A percentile compares a stretch with the other conserved stretches of the same genome.
Evolutionary conservation across 2,329 filamentous ascomycete species (phyloP).

Genomic region (Delphinella strobiligena): DNA sequence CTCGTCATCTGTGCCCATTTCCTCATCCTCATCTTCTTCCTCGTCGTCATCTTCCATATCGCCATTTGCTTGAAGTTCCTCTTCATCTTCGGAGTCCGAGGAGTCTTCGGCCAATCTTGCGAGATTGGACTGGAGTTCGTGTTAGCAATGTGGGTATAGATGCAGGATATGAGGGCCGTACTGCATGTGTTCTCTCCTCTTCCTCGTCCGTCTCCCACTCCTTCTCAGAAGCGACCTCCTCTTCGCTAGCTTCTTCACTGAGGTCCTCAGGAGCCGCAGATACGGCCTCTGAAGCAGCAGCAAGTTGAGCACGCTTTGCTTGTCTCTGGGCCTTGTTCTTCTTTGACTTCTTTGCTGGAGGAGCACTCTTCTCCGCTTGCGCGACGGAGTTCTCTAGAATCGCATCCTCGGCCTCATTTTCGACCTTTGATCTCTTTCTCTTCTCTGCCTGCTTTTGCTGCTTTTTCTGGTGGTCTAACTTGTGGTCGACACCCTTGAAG

Average conservation of each 20-base stretch:
- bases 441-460: slow-evolving; percentile 44
- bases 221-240: slow-evolving; percentile 8
- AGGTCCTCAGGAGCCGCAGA: slow-evolving; percentile 18
- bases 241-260: slow-evolving; percentile 12
- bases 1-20: slow-evolving; percentile 59
- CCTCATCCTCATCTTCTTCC: slow-evolving; percentile 32
- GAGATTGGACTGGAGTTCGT: slow-evolving; percentile 2
- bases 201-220: slow-evolving; percentile 22
- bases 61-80: slow-evolving; percentile 19
- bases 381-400: slow-evolving; percentile 17
- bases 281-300: slow-evolving; percentile 21
- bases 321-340: slow-evolving; percentile 9
- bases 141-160: not conserved
- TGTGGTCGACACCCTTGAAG: slow-evolving; percentile 53
- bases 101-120: slow-evolving; percentile 7
- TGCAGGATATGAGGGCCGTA: not conserved
- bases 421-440: slow-evolving; percentile 25
- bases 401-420: slow-evolving; percentile 17
- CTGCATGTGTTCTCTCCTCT: slow-evolving; percentile 19
- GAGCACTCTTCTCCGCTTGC: slow-evolving; percentile 14
- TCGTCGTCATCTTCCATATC: slow-evolving; percentile 36
- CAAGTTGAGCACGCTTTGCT: slow-evolving; percentile 9
- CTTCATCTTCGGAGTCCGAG: slow-evolving; percentile 21
- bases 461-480: slow-evolving; percentile 50
- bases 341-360: slow-evolving; percentile 10